Evolutionary conservation across 805 yeast species (phyloP).

Genomic region (Saturnispora saitoi): DNA sequence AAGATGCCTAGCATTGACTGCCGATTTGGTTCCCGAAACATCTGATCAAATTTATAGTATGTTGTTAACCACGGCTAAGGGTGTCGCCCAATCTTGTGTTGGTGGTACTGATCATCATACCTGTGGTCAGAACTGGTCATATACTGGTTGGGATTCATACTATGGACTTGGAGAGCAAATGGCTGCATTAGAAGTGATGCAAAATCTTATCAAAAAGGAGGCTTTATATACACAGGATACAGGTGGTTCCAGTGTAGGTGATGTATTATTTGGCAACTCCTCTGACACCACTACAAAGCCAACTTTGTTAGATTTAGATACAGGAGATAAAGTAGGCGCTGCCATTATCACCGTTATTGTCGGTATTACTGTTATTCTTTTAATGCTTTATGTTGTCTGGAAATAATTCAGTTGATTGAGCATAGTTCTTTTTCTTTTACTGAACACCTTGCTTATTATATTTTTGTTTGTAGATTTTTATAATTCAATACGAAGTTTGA

Average conservation of each 20-base stretch:
- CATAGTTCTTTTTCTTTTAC: background rate
- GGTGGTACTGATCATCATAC: slow-evolving; percentile 74
- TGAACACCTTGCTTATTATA: background rate
- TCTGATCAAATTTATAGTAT: slow-evolving; percentile 30
- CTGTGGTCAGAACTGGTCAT: slow-evolving; percentile 64
- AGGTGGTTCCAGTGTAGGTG: slow-evolving; percentile 36
- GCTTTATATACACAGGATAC: slow-evolving; percentile 40
- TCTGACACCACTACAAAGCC: slow-evolving; percentile 26
- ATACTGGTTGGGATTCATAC: slow-evolving; percentile 49
- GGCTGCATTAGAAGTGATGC: slow-evolving; percentile 60
- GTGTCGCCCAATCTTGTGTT: slow-evolving; percentile 60
- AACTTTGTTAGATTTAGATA: slow-evolving; percentile 33
- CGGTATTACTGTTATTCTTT: slow-evolving; percentile 29
- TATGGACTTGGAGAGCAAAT: slow-evolving; percentile 79
- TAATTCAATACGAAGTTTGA: no score
- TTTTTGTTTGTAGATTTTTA: background rate
- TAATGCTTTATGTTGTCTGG: slow-evolving; percentile 18
- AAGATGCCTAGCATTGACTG: slow-evolving; percentile 66
- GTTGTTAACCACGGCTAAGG: slow-evolving; percentile 46
- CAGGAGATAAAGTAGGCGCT: slow-evolving; percentile 58
- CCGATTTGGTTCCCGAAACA: slow-evolving; percentile 58
- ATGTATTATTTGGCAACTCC: slow-evolving; percentile 56
- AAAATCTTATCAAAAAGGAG: slow-evolving; percentile 35
- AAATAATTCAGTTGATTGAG: background rate
- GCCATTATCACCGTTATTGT: slow-evolving; percentile 54